phyloP scores from a whole-genome alignment of 1,284 basidiomycete species.

The Rhodotorula sp. region DNA sequence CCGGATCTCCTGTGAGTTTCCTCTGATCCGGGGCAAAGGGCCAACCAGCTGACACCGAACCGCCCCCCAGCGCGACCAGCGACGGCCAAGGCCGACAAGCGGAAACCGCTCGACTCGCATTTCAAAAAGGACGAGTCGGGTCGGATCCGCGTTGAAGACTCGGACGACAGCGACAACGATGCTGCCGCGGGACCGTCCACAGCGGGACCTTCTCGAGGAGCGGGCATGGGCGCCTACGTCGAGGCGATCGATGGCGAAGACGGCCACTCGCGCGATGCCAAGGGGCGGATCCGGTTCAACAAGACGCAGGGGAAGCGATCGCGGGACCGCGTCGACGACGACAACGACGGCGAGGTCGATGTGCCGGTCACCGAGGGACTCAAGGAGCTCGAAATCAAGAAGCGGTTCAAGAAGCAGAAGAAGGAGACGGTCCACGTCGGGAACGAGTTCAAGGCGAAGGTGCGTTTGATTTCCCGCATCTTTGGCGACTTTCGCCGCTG shows the following conservation, averaged over 20 bases:
- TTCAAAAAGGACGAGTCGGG: constrained; percentile 89
- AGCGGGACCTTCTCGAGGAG: background rate
- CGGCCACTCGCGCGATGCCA: constrained; percentile 78
- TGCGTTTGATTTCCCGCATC: constrained; percentile 53
- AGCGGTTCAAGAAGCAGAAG: constrained; percentile 55
- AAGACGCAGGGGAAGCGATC: constrained; percentile 87
- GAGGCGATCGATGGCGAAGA: constrained; percentile 79
- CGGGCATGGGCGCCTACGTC: constrained; percentile 64
- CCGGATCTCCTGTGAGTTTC: constrained; percentile 64
- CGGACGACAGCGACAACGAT: constrained; percentile 51
- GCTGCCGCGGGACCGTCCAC: constrained; percentile 42
- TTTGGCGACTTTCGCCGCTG: constrained; percentile 1
- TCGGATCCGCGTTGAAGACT: constrained; percentile 80
- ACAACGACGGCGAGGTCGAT: constrained; percentile 53
- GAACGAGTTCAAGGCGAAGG: constrained; percentile 71
- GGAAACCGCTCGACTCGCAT: constrained; percentile 65
- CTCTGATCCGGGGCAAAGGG: constrained; percentile 7
- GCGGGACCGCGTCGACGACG: constrained; percentile 62
- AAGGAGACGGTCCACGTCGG: constrained; percentile 65
- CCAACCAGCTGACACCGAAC: constrained; percentile 27
- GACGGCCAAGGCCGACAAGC: constrained; percentile 53
- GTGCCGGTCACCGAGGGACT: constrained; percentile 38
- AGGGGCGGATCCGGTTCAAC: constrained; percentile 89
- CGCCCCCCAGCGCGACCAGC: constrained; percentile 55
- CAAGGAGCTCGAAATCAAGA: constrained; percentile 56